Evolutionary conservation across 768 basidiomycete genomes (phyloP).

Genomic region (Tylopilus plumbeoviolaceoides): DNA sequence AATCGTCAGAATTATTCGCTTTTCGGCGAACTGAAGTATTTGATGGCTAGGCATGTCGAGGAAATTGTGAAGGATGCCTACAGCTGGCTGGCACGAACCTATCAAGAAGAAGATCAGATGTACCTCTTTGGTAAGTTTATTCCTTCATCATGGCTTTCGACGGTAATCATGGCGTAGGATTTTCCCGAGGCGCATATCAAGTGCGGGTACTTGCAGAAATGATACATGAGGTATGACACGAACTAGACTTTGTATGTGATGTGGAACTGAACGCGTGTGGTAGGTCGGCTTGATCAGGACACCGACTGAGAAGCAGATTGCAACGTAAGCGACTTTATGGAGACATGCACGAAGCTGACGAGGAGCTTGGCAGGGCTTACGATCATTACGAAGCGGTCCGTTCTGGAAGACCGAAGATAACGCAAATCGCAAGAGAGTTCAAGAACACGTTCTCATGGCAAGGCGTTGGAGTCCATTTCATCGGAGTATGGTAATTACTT

Average conservation of each 20-base stretch:
- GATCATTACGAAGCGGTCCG: slow-evolving; percentile 2
- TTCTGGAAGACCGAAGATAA: slow-evolving; percentile 3
- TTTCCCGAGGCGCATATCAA: slow-evolving; percentile 43
- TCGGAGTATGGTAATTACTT: background rate
- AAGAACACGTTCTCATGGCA: slow-evolving; percentile 34
- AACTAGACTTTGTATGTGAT: too few species aligned
- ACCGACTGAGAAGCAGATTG: slow-evolving; percentile 15
- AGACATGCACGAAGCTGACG: background rate
- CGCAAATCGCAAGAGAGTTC: slow-evolving; percentile 24
- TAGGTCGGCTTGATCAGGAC: slow-evolving; percentile 1
- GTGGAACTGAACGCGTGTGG: background rate
- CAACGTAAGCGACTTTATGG: slow-evolving; percentile 6
- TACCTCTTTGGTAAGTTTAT: slow-evolving; percentile 31
- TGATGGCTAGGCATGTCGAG: slow-evolving; percentile 32
- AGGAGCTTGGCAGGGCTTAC: slow-evolving; percentile 4
- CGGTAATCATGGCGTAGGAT: slow-evolving; percentile 19
- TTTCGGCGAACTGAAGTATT: background rate
- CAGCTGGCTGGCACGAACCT: slow-evolving; percentile 30
- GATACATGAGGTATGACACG: slow-evolving; percentile 30
- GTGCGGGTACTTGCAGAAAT: slow-evolving; percentile 39
- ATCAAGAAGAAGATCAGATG: slow-evolving; percentile 27
- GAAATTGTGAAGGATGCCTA: slow-evolving; percentile 27
- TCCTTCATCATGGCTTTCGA: background rate
- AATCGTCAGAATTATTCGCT: background rate
- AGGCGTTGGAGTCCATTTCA: background rate